phyloP scores from a whole-genome alignment of 1,284 basidiomycete species.

The Austroboletus niveus region DNA sequence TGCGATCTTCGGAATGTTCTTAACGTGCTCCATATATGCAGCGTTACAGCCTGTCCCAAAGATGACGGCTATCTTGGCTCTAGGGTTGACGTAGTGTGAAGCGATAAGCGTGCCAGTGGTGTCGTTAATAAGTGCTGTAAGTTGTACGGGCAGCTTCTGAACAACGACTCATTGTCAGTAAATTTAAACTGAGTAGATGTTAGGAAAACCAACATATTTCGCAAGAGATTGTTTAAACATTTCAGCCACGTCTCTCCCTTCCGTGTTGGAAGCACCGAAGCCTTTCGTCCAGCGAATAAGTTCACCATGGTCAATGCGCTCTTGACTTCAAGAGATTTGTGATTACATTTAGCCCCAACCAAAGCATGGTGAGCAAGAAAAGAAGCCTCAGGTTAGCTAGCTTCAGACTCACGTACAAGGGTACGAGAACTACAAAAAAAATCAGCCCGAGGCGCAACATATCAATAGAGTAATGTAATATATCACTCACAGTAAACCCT shows the following conservation, averaged over 20 bases:
- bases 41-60: conserved; percentile 99
- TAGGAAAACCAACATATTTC: conserved; percentile 54
- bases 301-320: conserved; percentile 90
- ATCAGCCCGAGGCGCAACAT: too few species aligned
- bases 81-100: conserved; percentile 91
- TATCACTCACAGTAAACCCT: conserved; percentile 85
- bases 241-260: conserved; percentile 88
- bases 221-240: conserved; percentile 88
- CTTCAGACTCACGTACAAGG: conserved; percentile 76
- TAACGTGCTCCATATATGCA: conserved; percentile 91
- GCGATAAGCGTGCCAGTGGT: conserved; percentile 97
- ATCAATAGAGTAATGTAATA: too few species aligned
- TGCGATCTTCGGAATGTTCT: conserved; percentile 76
- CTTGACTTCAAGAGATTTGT: conserved; percentile 57
- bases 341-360: background rate
- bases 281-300: conserved; percentile 99
- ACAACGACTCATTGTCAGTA: background rate
- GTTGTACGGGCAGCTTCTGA: conserved; percentile 69
- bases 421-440: conserved; percentile 77
- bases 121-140: conserved; percentile 93
- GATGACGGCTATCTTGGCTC: conserved; percentile 92
- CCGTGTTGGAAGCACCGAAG: conserved; percentile 90
- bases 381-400: background rate
- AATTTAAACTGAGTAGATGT: too few species aligned
- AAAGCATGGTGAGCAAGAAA: background rate